A percentile compares a stretch with the other conserved stretches of the same genome.
Conservation (phyloP, 495 filamentous ascomycete species). For the Talaromyces liani region DNA sequence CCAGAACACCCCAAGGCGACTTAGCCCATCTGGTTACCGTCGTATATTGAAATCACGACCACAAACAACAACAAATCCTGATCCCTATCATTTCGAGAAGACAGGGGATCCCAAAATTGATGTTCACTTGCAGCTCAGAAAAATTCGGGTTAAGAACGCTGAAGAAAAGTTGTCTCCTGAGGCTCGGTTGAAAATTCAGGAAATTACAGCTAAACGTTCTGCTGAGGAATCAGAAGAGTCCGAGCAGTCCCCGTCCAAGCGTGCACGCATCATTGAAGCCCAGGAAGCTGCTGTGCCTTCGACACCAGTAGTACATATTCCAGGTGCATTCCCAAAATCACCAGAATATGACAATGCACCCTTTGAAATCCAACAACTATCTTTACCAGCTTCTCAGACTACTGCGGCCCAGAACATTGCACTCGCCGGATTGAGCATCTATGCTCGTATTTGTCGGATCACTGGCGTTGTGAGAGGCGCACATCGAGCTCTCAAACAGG, state of each 20-base stretch:
- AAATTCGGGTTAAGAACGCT: not conserved
- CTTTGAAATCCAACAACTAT: not conserved
- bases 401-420: not conserved
- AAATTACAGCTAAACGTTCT: not conserved
- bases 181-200: not conserved
- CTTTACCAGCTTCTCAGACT: not conserved
- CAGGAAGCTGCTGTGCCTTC: not conserved
- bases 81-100: not conserved
- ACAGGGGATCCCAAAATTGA: not conserved
- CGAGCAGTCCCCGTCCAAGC: not conserved
- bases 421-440: not conserved
- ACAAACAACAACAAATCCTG: not conserved
- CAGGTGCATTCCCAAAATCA: not conserved
- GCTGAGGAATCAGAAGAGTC: not conserved
- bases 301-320: not conserved
- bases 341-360: not conserved
- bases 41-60: not conserved
- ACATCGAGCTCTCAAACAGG: not conserved
- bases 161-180: not conserved
- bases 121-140: not conserved
- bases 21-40: not conserved
- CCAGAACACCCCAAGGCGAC: not conserved
- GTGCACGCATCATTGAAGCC: not conserved
- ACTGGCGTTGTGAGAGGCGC: not conserved
- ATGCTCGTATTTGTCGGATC: not conserved